Percentiles rank a stretch among this genome's conserved stretches.
phyloP scores from a whole-genome alignment of 2,329 filamentous ascomycete species.

The Sporothrix sp. region DNA sequence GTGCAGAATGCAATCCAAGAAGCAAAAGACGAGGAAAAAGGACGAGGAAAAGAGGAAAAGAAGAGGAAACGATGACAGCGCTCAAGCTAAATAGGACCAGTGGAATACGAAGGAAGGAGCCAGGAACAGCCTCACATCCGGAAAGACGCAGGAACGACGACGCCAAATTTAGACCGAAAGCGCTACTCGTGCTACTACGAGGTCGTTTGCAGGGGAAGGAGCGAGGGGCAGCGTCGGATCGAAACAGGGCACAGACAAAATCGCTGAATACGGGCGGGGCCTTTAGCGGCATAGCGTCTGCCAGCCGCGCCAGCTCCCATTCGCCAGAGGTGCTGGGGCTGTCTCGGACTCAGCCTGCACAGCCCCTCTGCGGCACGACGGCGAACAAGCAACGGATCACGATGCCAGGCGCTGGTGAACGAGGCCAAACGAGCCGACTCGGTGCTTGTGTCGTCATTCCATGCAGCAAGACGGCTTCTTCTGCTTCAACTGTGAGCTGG shows the following conservation, averaged over 20 bases:
- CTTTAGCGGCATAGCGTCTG: too few species aligned
- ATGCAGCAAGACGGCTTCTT: too few species aligned
- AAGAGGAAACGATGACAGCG: background rate
- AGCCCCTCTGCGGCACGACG: too few species aligned
- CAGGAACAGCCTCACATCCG: slow-evolving; percentile 1
- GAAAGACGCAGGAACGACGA: background rate
- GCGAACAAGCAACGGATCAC: too few species aligned
- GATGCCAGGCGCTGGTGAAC: too few species aligned
- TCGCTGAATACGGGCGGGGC: background rate
- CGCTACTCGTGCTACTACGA: background rate
- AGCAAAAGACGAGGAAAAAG: background rate
- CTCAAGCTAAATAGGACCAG: too few species aligned
- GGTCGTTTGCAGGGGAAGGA: background rate
- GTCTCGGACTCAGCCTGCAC: too few species aligned
- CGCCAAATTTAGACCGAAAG: slow-evolving; percentile 6
- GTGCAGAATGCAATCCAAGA: background rate
- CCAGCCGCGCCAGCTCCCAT: slow-evolving; percentile 7
- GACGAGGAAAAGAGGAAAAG: background rate
- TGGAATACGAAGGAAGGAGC: background rate
- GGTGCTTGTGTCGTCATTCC: too few species aligned
- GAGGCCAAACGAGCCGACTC: too few species aligned
- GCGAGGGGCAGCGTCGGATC: background rate
- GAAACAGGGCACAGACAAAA: slow-evolving; percentile 1
- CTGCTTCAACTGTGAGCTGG: too few species aligned
- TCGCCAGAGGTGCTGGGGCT: slow-evolving; percentile 1